Evolutionary conservation across 139 green algal species (phyloP), one percentile per base, ranked within the genome.

Genomic region (Astrephomene gubernaculifera): DNA sequence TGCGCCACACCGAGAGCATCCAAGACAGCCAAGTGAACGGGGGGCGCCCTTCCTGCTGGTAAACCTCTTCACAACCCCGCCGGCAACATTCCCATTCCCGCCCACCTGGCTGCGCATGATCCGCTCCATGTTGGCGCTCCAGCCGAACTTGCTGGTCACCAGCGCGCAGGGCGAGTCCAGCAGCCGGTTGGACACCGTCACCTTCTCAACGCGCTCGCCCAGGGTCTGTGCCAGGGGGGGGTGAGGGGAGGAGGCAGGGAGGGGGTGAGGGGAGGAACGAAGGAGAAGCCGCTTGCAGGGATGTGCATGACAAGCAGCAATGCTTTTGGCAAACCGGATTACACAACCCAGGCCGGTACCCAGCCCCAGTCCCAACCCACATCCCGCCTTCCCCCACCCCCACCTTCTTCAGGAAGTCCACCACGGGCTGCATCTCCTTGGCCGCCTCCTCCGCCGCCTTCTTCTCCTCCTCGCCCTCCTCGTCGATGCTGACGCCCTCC

Each of bases 61-160:
- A 12, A 12, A 12, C 49, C 12, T 17, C 49, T 17, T 17, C 49
- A 57, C 49, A 12, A 12, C 76, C 36, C 39, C 24, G 22, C 38
- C 41, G n/a, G n/a, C n/a, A n/a, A n/a, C n/a, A n/a, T n/a, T n/a
- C n/a, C n/a, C n/a, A n/a, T n/a, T n/a, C 22, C n/a, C 6, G 33
- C 14, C 29, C 36, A 89, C 89, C 88, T 95, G 90, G 75, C 49
- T 91, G 54, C 90, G 91, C 95, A 98, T 98, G 91, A 99, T 97
- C 61, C 95, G 94, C 91, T 99, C 97, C 97, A 99, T 99, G 95
- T 99, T 99, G 72, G 97, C 97, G 45, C 72, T 93, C 96, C 97
- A 99, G 24, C 98, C 98, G 87, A 99, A 98, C 92, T 99, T 98
- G 87, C 91, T 96, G 72, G 97, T 97, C 38, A 99, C 96, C 27